Conservation (phyloP, 495 filamentous ascomycete genomes). For the Tuber umbilicatum region DNA sequence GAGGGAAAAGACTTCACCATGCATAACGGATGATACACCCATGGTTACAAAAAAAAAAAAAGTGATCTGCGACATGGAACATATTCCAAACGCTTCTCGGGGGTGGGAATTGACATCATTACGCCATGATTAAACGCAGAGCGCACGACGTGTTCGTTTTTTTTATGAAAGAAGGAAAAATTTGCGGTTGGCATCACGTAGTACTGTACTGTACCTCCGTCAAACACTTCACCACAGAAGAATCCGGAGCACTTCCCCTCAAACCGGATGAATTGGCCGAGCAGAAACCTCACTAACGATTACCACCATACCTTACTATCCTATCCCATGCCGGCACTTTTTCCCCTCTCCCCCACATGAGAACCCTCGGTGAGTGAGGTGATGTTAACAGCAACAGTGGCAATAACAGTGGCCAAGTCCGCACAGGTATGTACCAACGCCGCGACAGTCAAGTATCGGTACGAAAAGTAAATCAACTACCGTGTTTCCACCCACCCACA, state of each 20-base stretch:
- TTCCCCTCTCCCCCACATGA: neutral
- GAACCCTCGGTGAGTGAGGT: neutral
- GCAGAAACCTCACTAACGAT: neutral
- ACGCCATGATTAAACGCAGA: neutral
- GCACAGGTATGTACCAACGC: neutral
- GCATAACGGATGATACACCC: slow-evolving; percentile 3
- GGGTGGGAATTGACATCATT: neutral
- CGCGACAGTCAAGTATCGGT: neutral
- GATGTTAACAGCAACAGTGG: neutral
- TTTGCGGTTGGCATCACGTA: neutral
- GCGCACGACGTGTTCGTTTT: neutral
- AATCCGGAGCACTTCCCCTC: neutral
- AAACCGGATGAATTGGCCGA: neutral
- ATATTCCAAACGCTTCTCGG: neutral
- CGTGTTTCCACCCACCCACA: neutral
- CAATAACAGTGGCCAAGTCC: neutral
- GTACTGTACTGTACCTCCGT: neutral
- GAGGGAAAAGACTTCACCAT: neutral
- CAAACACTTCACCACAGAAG: neutral
- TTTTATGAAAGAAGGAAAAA: neutral
- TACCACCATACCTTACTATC: neutral
- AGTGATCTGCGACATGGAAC: neutral
- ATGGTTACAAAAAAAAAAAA: slow-evolving; percentile 13
- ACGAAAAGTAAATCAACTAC: neutral
- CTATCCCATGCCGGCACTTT: neutral